Base-by-base conservation (phyloP, 2,329 filamentous ascomycete species). In the Keithomyces neogunnii region DNA sequence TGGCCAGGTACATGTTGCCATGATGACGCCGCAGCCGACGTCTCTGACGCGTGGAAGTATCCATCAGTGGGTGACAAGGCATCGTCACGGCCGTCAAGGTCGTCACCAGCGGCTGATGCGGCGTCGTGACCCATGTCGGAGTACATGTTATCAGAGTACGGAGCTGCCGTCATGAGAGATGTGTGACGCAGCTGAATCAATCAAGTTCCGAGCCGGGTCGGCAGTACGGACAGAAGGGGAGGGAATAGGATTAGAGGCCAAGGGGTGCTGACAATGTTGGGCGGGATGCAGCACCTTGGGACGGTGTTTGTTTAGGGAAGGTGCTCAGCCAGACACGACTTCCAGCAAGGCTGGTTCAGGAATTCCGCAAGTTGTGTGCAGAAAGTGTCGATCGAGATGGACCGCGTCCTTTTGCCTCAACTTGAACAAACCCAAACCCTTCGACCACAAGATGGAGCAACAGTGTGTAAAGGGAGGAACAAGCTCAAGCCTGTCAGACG, bases 31-130 rank as follows among this genome's bases (percentile, higher is more conserved):
- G 49, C 53, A 48, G 52, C 57, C 26, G 58, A 59, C 48, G 54
- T 55, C 51, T 66, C 68, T 31, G 69, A 70, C 61, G 67, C 65
- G 58, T 69, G 67, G 60, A 78, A 78, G 68, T 76, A 77, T 36
- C 74, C 75, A 54, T 79, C 73, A n/a, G 73, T 71, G 39, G 75
- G 75, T 32, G 75, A 78, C 51, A 76, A 63, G 40, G 66, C 64
- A 51, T 69, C 64, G 49, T 63, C 60, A 11, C 32, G 38, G 44
- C 7, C n/a, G 40, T 55, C 49, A 32, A 52, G 55, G 26, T 69
- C 59, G 39, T 69, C 62, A 52, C 63, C 64, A 46, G 70, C 69
- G 62, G 71, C 68, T 19, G 26, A 51, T 3, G 43, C 44, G 26
- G 13, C 36, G 49, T 62, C 56, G 31, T 53, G 48, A 26, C 49